These are phyloP conservation scores for Cyclostephanos invisitatus DNA, from an alignment of 108 stramenopile genomes.

Conservation along the genomic window DNA sequence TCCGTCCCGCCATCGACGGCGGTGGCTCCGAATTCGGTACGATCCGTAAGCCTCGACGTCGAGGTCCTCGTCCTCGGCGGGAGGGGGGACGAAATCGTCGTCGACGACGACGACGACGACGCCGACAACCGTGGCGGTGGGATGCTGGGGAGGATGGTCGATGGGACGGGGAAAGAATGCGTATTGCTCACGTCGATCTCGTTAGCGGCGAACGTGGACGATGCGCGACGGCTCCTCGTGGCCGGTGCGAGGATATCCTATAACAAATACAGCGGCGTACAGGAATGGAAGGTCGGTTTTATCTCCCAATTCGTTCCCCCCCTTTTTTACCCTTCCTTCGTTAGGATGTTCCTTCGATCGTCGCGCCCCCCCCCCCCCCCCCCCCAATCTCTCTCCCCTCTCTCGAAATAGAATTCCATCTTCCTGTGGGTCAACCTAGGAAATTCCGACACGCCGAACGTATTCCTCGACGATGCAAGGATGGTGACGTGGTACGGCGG, in stretches of 20 bases:
- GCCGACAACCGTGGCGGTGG: background rate
- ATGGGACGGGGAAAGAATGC: conserved; percentile 59
- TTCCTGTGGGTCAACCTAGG: conserved; percentile 45
- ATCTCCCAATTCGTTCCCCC: conserved; percentile 63
- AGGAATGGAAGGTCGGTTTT: conserved; percentile 70
- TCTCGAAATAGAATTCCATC: background rate
- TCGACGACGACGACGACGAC: background rate
- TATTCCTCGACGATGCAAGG: conserved; percentile 57
- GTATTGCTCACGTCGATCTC: conserved; percentile 56
- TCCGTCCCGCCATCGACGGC: too few species aligned
- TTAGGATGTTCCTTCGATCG: background rate
- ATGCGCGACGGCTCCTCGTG: conserved; percentile 36
- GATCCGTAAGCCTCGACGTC: conserved; percentile 49
- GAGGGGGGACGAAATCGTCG: conserved; percentile 2
- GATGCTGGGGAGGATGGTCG: conserved; percentile 58
- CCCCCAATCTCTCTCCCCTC: too few species aligned
- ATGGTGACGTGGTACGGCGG: conserved; percentile 84
- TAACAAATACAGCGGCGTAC: conserved; percentile 84
- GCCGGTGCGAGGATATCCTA: conserved; percentile 57
- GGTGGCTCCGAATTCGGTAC: conserved; percentile 62
- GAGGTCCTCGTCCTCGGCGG: conserved; percentile 38
- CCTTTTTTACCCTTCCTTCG: background rate
- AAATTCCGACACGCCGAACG: conserved; percentile 51
- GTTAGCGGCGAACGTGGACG: conserved; percentile 25
- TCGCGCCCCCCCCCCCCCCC: background rate